These are phyloP conservation scores for Neurospora sp. DNA, from an alignment of 495 filamentous ascomycete genomes.

Conservation along the genomic window DNA sequence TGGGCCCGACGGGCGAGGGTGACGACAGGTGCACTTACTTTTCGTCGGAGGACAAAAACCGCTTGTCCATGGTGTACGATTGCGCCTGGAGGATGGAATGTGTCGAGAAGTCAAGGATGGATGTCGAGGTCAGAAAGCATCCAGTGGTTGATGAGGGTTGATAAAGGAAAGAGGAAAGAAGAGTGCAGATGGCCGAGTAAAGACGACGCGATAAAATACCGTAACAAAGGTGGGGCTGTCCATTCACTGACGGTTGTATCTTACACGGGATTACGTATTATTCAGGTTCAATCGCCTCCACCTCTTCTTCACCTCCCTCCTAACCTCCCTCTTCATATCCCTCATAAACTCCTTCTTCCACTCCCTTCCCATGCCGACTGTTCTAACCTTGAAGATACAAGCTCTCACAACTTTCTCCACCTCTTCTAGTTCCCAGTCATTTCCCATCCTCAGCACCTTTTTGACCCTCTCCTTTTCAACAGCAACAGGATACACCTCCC, in stretches of 20 bases:
- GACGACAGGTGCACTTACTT: neutral
- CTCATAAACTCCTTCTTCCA: no score
- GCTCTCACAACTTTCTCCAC: no score
- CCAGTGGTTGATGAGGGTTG: neutral
- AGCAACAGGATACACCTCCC: no score
- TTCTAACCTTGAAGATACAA: no score
- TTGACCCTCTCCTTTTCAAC: no score
- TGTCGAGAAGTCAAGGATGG: neutral
- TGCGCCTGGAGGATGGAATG: neutral
- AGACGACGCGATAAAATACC: neutral
- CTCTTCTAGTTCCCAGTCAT: no score
- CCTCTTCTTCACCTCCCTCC: no score
- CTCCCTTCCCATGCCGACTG: no score
- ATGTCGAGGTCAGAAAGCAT: neutral
- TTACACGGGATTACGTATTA: neutral
- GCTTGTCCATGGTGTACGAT: constrained; percentile 5
- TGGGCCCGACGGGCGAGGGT: neutral
- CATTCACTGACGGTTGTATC: neutral
- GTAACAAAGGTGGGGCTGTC: neutral
- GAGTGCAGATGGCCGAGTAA: neutral
- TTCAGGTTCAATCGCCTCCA: neutral
- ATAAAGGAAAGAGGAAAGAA: neutral
- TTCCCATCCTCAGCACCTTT: no score
- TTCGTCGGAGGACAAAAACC: constrained; percentile 9
- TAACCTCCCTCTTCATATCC: no score